Evolutionary conservation across 192 early-diverging fungal genomes (phyloP), one percentile per base, ranked within the genome.

Genomic region (Gonapodya sp.): DNA sequence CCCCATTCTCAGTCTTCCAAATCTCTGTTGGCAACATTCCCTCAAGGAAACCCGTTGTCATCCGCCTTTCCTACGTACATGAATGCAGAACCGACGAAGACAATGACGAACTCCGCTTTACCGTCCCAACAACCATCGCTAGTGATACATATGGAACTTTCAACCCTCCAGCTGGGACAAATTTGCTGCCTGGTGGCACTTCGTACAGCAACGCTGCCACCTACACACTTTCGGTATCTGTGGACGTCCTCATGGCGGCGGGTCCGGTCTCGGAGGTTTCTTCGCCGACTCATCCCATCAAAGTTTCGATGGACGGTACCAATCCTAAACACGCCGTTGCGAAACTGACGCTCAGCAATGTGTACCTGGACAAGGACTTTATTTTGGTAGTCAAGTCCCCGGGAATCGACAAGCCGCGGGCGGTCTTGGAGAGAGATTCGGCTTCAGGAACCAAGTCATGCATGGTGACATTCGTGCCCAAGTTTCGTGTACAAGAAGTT

Each of bases 1-100:
- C 8, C 46, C 0, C 34, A n/a, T 78, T 79, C 1, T 0, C 31
- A 83, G 87, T 89, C 36, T 89, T 89, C 81, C 86, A 86, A 74
- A 82, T 84, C 33, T 84, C 81, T 24, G 64, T 89, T 24, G 89
- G 89, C n/a, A 90, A 90, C 80, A 73, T 90, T 35, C 78, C 80
- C n/a, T 46, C 88, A 31, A 75, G 78, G 0, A 78, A 80, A 18
- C 82, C 36, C 0, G 80, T 90, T 1, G 77, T 80, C 30, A 79
- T 89, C 30, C 82, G 84, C 24, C 84, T 89, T 36, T 86, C 84
- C 0, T 89, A 91, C 80, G 80, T 89, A 30, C 79, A 81, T 0
- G 89, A 89, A 72, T 82, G 88, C 37, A 85, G 84, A 36, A 82
- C 84, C 36, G 89, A 89, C 78, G 79, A 85, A 31, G 89, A 86